Percentiles rank a stretch among this genome's conserved stretches.
These are phyloP conservation scores for Ceratocystis eucalypticola DNA, from an alignment of 2,329 filamentous ascomycete genomes.

Conservation along the genomic window DNA sequence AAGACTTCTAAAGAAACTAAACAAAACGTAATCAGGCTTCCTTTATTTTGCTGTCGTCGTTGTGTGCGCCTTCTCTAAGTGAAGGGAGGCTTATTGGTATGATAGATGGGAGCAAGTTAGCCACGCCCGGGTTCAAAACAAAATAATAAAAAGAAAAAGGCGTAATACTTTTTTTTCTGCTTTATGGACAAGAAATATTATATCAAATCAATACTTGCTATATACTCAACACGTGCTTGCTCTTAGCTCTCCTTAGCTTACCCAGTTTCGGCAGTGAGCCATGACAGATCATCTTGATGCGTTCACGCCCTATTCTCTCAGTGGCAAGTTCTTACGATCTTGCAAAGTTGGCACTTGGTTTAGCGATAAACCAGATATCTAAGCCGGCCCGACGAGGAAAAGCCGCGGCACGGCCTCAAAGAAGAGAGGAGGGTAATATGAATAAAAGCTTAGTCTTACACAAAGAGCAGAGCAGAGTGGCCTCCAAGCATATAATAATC, in stretches of 20 bases:
- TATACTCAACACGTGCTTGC: not conserved
- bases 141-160: slow-evolving; percentile 15
- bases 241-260: not conserved
- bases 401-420: too few species aligned
- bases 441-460: too few species aligned
- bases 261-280: too few species aligned
- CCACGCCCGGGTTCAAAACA: slow-evolving; percentile 6
- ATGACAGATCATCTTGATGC: not conserved
- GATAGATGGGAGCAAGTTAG: slow-evolving; percentile 1
- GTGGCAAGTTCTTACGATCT: not conserved
- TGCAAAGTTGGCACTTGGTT: not conserved
- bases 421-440: not conserved
- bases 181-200: not conserved
- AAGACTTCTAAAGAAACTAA: slow-evolving; percentile 55
- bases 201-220: not conserved
- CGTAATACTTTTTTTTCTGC: not conserved
- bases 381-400: not conserved
- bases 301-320: not conserved
- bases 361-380: not conserved
- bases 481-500: too few species aligned
- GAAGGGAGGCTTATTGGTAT: slow-evolving; percentile 2
- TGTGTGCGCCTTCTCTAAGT: not conserved
- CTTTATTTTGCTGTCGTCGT: not conserved
- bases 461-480: too few species aligned
- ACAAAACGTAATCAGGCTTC: slow-evolving; percentile 21